These are phyloP conservation scores for Trichosporon ovoides DNA, from an alignment of 1,284 basidiomycete genomes.

Conservation along the genomic window DNA sequence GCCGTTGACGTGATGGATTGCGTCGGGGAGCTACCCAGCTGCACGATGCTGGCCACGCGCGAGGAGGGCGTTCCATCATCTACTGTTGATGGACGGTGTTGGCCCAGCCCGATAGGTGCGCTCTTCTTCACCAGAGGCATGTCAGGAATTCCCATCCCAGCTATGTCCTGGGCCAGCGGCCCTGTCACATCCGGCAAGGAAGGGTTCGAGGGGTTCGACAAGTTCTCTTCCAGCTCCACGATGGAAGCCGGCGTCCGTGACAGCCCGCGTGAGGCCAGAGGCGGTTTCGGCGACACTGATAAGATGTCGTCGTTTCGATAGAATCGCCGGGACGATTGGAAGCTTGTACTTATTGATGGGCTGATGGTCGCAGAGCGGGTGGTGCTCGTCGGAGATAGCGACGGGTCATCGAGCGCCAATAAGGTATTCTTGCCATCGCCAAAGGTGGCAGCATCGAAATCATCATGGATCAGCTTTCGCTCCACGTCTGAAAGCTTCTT, in stretches of 20 bases:
- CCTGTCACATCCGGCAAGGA: slow-evolving; percentile 10
- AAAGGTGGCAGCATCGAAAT: slow-evolving; percentile 39
- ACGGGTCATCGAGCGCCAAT: neutral
- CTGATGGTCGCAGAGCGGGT: slow-evolving; percentile 5
- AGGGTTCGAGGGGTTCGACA: slow-evolving; percentile 7
- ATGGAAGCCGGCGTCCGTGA: slow-evolving; percentile 6
- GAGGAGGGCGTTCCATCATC: slow-evolving; percentile 12
- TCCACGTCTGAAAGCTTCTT: slow-evolving; percentile 25
- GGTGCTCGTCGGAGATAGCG: slow-evolving; percentile 5
- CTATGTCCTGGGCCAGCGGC: neutral
- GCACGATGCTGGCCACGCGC: slow-evolving; percentile 14
- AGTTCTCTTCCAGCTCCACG: slow-evolving; percentile 12
- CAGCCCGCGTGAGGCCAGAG: slow-evolving; percentile 4
- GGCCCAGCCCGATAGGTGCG: neutral
- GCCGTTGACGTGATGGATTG: slow-evolving; percentile 12
- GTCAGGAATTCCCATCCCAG: slow-evolving; percentile 14
- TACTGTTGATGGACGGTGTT: neutral
- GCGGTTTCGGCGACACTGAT: slow-evolving; percentile 2
- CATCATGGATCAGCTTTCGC: slow-evolving; percentile 29
- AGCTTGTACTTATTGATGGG: slow-evolving; percentile 25
- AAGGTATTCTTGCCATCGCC: neutral
- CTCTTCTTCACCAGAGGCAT: slow-evolving; percentile 9
- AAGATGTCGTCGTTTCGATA: slow-evolving; percentile 22
- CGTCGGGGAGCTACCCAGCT: slow-evolving; percentile 11
- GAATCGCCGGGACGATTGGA: slow-evolving; percentile 37